Percentiles rank a stretch among this genome's conserved stretches.
These are phyloP conservation scores for Chlamydomonas sp. DNA, from an alignment of 139 green algal genomes.

Conservation along the genomic window DNA sequence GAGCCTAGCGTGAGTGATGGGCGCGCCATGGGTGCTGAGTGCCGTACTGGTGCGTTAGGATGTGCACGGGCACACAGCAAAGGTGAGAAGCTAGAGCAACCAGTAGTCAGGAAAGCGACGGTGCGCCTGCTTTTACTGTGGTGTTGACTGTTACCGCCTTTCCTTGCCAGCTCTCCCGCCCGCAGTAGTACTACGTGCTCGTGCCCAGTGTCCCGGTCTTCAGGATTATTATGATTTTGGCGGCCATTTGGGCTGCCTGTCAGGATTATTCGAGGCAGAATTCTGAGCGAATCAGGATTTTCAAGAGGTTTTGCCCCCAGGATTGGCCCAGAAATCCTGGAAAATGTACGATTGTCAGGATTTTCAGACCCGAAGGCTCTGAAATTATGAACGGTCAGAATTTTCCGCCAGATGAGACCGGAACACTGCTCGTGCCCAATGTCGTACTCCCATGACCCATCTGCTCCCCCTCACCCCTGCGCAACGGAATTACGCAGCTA, in stretches of 20 bases:
- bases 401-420: too few species aligned
- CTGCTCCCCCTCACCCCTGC: not conserved
- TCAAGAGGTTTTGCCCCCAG: too few species aligned
- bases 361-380: too few species aligned
- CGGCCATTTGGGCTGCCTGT: too few species aligned
- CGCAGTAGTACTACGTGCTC: not conserved
- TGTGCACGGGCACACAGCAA: not conserved
- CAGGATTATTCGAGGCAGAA: too few species aligned
- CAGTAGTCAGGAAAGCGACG: not conserved
- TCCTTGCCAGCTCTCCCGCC: not conserved
- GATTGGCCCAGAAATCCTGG: too few species aligned
- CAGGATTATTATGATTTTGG: too few species aligned
- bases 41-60: not conserved
- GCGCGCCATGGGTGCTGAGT: not conserved
- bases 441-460: not conserved
- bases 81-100: not conserved
- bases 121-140: not conserved
- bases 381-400: too few species aligned
- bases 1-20: slow-evolving; percentile 26
- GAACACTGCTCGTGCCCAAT: not conserved
- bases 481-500: not conserved
- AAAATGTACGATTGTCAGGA: too few species aligned
- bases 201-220: not conserved
- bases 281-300: too few species aligned
- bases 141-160: not conserved